Evolutionary conservation across 2,329 filamentous ascomycete species (phyloP).

Genomic region (Fusarium sublunatum): DNA sequence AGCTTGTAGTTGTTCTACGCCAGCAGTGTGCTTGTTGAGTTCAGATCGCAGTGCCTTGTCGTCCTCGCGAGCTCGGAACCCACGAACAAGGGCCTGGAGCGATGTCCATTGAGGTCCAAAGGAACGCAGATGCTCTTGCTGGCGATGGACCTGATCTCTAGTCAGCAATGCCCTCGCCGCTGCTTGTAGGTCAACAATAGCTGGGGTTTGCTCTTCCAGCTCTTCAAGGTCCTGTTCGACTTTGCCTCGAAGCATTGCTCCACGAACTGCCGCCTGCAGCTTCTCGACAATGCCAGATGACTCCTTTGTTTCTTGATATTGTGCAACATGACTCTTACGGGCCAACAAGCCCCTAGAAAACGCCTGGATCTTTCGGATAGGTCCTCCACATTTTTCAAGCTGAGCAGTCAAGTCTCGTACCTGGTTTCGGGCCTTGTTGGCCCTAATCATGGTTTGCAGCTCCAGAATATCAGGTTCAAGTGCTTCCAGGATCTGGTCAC

Average conservation of each 20-base stretch:
- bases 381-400: conserved; percentile 70
- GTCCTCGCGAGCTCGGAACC: conserved; percentile 59
- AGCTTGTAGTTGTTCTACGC: conserved; percentile 61
- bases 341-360: conserved; percentile 74
- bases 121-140: conserved; percentile 63
- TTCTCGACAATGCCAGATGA: conserved; percentile 64
- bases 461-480: conserved; percentile 78
- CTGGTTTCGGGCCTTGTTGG: conserved; percentile 71
- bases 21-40: conserved; percentile 56
- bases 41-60: conserved; percentile 59
- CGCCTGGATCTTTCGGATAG: conserved; percentile 74
- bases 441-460: conserved; percentile 84
- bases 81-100: conserved; percentile 57
- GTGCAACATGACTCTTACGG: conserved; percentile 66
- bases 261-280: conserved; percentile 75
- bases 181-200: conserved; percentile 71
- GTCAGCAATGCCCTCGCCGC: conserved; percentile 71
- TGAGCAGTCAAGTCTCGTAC: conserved; percentile 67
- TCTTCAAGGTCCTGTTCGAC: conserved; percentile 64
- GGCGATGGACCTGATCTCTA: conserved; percentile 63
- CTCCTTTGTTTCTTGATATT: conserved; percentile 66
- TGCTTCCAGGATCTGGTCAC: conserved; percentile 75
- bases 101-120: conserved; percentile 63
- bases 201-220: conserved; percentile 62
- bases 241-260: conserved; percentile 70